Evolutionary conservation across 2,329 filamentous ascomycete species (phyloP).

Genomic region (Lachnellula subtilissima): DNA sequence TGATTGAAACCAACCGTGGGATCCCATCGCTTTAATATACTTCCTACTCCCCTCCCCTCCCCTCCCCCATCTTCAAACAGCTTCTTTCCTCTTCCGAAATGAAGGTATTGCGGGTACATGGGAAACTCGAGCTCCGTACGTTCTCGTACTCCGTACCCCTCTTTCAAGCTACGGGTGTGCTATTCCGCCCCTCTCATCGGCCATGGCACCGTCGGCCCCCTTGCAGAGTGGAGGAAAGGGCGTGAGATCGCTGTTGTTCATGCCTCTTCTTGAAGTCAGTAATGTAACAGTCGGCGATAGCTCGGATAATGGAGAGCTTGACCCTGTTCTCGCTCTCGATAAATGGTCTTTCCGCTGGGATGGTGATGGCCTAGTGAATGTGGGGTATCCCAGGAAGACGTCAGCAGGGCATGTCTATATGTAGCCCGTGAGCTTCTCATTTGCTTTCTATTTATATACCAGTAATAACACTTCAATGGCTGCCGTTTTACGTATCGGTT

Average conservation of each 20-base stretch:
- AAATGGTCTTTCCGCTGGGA: not conserved
- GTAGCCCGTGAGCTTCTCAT: not conserved
- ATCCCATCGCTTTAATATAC: not conserved
- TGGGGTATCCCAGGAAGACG: not conserved
- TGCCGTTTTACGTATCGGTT: too few species aligned
- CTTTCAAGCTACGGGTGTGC: not conserved
- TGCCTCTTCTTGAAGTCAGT: not conserved
- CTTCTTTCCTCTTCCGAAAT: not conserved
- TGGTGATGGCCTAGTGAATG: not conserved
- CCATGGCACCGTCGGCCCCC: not conserved
- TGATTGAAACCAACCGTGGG: not conserved
- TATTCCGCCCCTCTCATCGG: not conserved
- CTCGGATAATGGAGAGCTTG: not conserved
- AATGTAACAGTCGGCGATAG: not conserved
- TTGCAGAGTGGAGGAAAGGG: not conserved
- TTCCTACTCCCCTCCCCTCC: not conserved
- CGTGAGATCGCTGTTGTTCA: not conserved
- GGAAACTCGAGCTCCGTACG: not conserved
- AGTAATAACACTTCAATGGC: too few species aligned
- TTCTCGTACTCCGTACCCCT: not conserved
- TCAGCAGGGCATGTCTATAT: not conserved
- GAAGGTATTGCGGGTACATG: not conserved
- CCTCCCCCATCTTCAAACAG: not conserved
- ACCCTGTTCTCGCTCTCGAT: not conserved
- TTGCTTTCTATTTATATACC: not conserved